Percentiles rank a stretch among this genome's conserved stretches.
Evolutionary conservation across 2,329 filamentous ascomycete species (phyloP).

Genomic region (Sporothrix pseudoabietina): DNA sequence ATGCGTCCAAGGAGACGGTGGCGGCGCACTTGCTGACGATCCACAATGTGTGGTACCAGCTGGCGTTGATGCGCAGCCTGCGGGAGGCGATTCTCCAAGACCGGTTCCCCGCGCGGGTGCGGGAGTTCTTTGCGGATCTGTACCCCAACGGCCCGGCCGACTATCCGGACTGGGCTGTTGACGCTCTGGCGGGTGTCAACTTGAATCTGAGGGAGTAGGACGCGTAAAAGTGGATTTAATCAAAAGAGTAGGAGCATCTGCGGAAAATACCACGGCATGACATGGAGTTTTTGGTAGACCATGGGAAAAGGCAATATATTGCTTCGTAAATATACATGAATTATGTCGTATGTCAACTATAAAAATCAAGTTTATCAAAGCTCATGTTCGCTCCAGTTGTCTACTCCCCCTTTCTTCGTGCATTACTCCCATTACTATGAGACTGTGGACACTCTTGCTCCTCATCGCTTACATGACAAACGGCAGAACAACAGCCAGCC

Average conservation of each 20-base stretch:
- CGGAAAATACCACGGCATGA: slow-evolving; percentile 15
- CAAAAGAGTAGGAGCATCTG: neutral
- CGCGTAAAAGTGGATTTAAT: neutral
- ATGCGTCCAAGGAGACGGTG: slow-evolving; percentile 91
- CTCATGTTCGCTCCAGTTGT: no score
- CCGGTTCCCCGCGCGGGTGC: slow-evolving; percentile 75
- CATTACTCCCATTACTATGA: neutral
- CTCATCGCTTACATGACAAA: slow-evolving; percentile 21
- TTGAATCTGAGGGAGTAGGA: slow-evolving; percentile 61
- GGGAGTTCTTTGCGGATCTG: slow-evolving; percentile 72
- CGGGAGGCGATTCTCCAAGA: slow-evolving; percentile 81
- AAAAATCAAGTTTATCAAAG: neutral
- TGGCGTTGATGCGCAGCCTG: slow-evolving; percentile 76
- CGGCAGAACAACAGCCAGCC: slow-evolving; percentile 29
- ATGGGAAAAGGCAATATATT: neutral
- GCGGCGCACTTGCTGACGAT: slow-evolving; percentile 84
- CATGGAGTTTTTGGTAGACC: slow-evolving; percentile 7
- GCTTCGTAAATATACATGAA: slow-evolving; percentile 9
- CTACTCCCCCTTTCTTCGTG: no score
- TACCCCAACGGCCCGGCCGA: slow-evolving; percentile 64
- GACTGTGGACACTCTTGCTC: neutral
- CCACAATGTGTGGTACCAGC: slow-evolving; percentile 92
- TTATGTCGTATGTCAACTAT: slow-evolving; percentile 9
- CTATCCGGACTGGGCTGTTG: slow-evolving; percentile 83
- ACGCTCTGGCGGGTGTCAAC: slow-evolving; percentile 75